A percentile compares a stretch with the other conserved stretches of the same genome.
Conservation (phyloP, 2,329 filamentous ascomycete genomes). For the Pyricularia sp. region DNA sequence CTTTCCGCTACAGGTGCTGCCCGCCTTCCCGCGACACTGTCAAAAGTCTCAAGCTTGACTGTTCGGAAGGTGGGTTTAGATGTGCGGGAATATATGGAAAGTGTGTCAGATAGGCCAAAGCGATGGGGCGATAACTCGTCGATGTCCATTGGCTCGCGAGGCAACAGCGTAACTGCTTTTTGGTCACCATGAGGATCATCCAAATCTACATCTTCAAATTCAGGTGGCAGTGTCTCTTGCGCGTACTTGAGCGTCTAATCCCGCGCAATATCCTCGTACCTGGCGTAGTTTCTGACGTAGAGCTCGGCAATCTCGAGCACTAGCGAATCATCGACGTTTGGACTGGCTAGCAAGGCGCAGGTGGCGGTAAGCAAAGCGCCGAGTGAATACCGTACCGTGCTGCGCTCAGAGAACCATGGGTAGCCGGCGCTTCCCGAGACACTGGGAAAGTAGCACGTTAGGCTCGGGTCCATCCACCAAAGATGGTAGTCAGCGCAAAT, state of each 20-base stretch:
- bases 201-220: no score
- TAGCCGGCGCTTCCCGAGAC: slow-evolving; percentile 10
- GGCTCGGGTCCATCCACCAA: slow-evolving; percentile 10
- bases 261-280: slow-evolving; percentile 9
- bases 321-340: slow-evolving; percentile 13
- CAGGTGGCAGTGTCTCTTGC: no score
- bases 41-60: no score
- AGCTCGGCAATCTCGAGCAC: slow-evolving; percentile 14
- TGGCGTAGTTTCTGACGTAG: slow-evolving; percentile 10
- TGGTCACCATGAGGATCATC: no score
- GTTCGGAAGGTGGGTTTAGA: no score
- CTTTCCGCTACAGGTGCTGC: no score
- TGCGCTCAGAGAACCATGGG: background rate
- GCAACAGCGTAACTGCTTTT: no score
- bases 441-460: slow-evolving; percentile 2
- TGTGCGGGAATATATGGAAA: no score
- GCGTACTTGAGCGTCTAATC: slow-evolving; percentile 5
- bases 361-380: slow-evolving; percentile 12
- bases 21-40: no score
- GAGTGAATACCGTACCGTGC: slow-evolving; percentile 26
- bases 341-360: slow-evolving; percentile 12
- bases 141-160: no score
- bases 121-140: no score
- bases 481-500: slow-evolving; percentile 13
- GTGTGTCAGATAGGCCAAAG: no score